Percentiles rank a stretch among this genome's conserved stretches.
Evolutionary conservation across 2,329 filamentous ascomycete species (phyloP).

Genomic region (Diaporthe aspalathi): DNA sequence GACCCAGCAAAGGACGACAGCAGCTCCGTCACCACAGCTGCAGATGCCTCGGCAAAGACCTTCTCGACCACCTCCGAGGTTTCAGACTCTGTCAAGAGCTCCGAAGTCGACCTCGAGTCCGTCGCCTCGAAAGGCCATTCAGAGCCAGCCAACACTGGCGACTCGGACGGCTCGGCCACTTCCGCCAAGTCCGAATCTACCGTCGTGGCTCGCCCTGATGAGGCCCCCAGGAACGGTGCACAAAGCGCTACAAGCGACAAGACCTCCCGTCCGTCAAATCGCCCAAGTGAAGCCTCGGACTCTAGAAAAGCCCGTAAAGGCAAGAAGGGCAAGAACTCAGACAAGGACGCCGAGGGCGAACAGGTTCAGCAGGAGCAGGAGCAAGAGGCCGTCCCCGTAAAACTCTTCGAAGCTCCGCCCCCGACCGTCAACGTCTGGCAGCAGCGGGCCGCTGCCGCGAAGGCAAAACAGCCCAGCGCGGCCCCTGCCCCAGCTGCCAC

Average conservation of each 20-base stretch:
- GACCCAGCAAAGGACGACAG: constrained; percentile 51
- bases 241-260: constrained; percentile 43
- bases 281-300: constrained; percentile 75
- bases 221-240: constrained; percentile 39
- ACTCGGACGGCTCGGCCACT: constrained; percentile 47
- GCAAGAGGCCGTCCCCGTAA: constrained; percentile 68
- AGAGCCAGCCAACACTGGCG: constrained; percentile 45
- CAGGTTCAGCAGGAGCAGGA: constrained; percentile 67
- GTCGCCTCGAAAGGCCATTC: constrained; percentile 44
- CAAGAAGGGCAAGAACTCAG: constrained; percentile 69
- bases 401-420: constrained; percentile 82
- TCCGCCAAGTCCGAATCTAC: constrained; percentile 49
- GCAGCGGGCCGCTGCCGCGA: constrained; percentile 76
- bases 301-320: constrained; percentile 71
- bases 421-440: constrained; percentile 91
- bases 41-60: constrained; percentile 51
- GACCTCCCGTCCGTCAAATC: constrained; percentile 70
- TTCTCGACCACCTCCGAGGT: constrained; percentile 52
- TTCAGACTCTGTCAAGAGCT: constrained; percentile 44
- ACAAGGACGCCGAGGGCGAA: constrained; percentile 66
- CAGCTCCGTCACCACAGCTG: constrained; percentile 49
- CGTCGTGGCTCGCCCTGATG: constrained; percentile 38
- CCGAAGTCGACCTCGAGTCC: constrained; percentile 42
- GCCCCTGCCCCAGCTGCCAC: constrained; percentile 38
- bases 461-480: constrained; percentile 53